A percentile compares a stretch with the other conserved stretches of the same genome.
These are phyloP conservation scores for Boletus bicolor DNA, from an alignment of 768 basidiomycete genomes.

Conservation along the genomic window DNA sequence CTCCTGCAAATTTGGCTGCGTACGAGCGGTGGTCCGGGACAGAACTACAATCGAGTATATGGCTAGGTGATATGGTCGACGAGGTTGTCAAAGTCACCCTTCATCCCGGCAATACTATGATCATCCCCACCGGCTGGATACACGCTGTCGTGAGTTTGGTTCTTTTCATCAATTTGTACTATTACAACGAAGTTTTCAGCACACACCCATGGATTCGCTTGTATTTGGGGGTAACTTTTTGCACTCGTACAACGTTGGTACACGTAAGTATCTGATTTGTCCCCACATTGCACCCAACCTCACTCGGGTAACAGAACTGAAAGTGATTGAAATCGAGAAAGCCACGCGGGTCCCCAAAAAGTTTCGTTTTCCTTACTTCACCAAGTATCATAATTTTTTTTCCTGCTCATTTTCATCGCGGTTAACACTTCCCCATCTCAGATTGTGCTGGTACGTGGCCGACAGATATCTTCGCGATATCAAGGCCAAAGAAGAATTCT, in stretches of 20 bases:
- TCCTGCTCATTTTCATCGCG: constrained; percentile 9
- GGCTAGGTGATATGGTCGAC: constrained; percentile 92
- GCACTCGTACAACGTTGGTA: constrained; percentile 85
- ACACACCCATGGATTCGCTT: constrained; percentile 87
- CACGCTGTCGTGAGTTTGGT: constrained; percentile 80
- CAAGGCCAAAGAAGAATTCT: constrained; percentile 50
- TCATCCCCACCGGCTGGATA: constrained; percentile 96
- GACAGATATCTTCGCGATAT: constrained; percentile 77
- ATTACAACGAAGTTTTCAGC: constrained; percentile 41
- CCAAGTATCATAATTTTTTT: constrained; percentile 47
- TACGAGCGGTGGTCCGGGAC: constrained; percentile 95
- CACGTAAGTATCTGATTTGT: constrained; percentile 53
- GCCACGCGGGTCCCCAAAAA: constrained; percentile 90
- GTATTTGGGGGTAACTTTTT: constrained; percentile 98
- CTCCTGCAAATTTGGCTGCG: constrained; percentile 76
- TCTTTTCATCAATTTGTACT: neutral
- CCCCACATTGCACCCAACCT: constrained; percentile 7
- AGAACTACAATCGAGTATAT: constrained; percentile 80
- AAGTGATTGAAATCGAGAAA: constrained; percentile 88
- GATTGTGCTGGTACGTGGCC: constrained; percentile 88
- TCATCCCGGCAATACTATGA: constrained; percentile 79
- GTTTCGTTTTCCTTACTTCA: constrained; percentile 82
- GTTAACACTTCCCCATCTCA: constrained; percentile 28
- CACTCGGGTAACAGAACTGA: constrained; percentile 57
- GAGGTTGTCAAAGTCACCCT: constrained; percentile 86